Base-by-base conservation (phyloP, 1,284 basidiomycete genomes). In the Tilletia setariae region DNA sequence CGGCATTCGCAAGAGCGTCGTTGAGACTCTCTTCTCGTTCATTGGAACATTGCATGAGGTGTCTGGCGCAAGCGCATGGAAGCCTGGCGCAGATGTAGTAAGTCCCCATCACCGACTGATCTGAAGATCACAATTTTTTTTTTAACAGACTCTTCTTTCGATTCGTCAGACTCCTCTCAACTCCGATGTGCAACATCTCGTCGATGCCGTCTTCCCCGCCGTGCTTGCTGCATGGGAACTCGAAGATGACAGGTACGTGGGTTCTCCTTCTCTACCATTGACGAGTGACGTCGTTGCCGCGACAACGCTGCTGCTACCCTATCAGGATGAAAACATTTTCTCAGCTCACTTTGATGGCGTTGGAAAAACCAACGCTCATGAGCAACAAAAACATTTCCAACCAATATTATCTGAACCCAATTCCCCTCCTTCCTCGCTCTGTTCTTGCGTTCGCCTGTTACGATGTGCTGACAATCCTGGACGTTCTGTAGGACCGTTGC, bases 191-290 rank as follows among this genome's bases (percentile, higher is more conserved):
- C 89, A 89, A 80, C 89, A 93, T 77, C 87, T 98, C 59, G 89
- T 93, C 70, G 87, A 88, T 32, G 89, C 91, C 74, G 87, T 90
- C 65, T 84, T 98, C 61, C 88, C 88, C 9, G 86, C 89, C 59
- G 86, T 98, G 53, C 84, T 98, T 74, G 91, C 94, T 71, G 90
- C 94, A 87, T 97, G 93, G 85, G 90, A 91, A 82, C 89, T 90
- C 9, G 95, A 98, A 84, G 96, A 99, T 80, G 94, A 98, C 86
- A 94, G 96, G 94, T 97, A 81, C 86, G 94, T 89, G 68, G 23
- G 16, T 25, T 0, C 35, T 43, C 23, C 28, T 32, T 30, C 32
- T 7, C 35, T 25, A 1, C 47, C 35, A 19, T 25, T 9, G 6
- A 21, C 30, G 19, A 13, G 43, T 46, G 9, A 2, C 16, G 15